Evolutionary conservation across 129 eudicot species (phyloP), one percentile per base, ranked within the genome.

Genomic region (Chrysanthemum makinoi): DNA sequence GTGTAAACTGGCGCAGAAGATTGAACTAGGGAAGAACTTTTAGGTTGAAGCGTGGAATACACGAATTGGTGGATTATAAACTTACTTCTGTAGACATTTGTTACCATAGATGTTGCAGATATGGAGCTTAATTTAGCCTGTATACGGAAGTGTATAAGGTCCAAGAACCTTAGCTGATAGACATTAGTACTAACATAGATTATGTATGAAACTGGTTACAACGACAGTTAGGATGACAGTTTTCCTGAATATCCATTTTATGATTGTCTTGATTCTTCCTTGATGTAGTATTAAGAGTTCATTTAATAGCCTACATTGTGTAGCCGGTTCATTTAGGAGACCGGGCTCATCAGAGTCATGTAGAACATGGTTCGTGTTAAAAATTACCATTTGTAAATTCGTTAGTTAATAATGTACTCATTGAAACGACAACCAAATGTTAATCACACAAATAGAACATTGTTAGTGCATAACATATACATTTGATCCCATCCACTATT

Each of bases 11-110:
- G 68, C 91, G 66, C 89, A 83, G 80, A 91, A 91, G 66, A 91
- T 89, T 39, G 98, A 91, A 80, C 69, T 89, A 48, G 98, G 98
- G 56, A 91, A 91, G 66, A 84, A 86, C 33, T 73, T 60, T 73
- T 91, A 91, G 88, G 44, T 54, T 6, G 39, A 62, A 63, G 46
- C 46, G 54, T 15, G 33, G 70, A 62, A 65, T 55, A 58, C 22
- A 48, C 26, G 54, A 75, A 72, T 65, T 65, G 73, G 68, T 19
- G 30, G 69, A 57, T 67, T 66, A 39, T 60, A 72, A 71, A 30
- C 12, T 30, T n/a, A 33, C 52, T 17, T 61, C 51, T 61, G 53
- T 5, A 62, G 64, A 70, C 66, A 14, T 44, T 35, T 74, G n/a
- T 51, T 69, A 30, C 26, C 43, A 12, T 52, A 70, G 81, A 43